Base-by-base conservation (phyloP, 139 green algal species). In the Chlorella sp. region DNA sequence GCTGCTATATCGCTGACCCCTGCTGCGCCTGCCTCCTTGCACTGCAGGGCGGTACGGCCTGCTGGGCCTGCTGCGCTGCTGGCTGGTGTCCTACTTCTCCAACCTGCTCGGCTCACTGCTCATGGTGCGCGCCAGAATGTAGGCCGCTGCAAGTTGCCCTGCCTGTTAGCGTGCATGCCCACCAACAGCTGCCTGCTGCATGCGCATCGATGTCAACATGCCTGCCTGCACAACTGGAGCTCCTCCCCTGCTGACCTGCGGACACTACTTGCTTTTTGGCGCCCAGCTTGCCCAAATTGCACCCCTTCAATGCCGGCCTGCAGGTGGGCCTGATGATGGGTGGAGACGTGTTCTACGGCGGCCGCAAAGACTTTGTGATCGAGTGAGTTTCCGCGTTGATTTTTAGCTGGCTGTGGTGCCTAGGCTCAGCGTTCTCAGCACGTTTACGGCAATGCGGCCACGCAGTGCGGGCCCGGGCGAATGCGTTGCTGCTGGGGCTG, bases 31-130 rank as follows among this genome's bases (percentile, higher is more conserved):
- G 2, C 40, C 70, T 32, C 70, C 70, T 28, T 24, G 40, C 30
- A 1, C 76, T 28, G 81, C 81, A 85, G 81, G 81, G 36, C 69
- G 69, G 68, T 85, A 80, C 81, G 81, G 81, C 38, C 28, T 80
- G 68, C 81, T 85, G 68, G 81, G 81, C 20, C 7, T 40, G 48
- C 36, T 65, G 36, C 81, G 81, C 67, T 64, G 44, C 40, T 54
- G 70, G 34, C 11, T 22, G 28, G 32, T 30, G 38, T 80, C 67
- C 68, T 85, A 85, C 81, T 40, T 85, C 3, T 85, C 51, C 81
- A 85, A 85, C 81, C 81, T 85, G 48, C 22, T 70, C 69, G 81
- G 81, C 0, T 28, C 77, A 0, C 69, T 85, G 69, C 34, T 85
- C 38, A 70, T 85, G 68, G 38, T 60, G 51, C 51, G 51, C 51